Base-by-base conservation (phyloP, 2,329 filamentous ascomycete genomes). In the Neonectria faginata region DNA sequence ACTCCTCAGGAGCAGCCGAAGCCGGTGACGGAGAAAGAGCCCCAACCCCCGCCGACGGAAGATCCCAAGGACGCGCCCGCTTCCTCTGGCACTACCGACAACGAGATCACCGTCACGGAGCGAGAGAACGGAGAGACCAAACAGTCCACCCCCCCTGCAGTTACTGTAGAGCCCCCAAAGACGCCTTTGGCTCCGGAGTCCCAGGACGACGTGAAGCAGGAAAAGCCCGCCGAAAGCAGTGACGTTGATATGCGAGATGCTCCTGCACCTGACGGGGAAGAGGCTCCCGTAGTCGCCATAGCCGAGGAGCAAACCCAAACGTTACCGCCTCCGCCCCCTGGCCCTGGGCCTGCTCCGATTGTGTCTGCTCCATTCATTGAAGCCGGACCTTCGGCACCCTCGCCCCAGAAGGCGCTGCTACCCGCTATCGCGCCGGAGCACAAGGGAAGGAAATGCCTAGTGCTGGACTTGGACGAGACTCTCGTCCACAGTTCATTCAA, bases 401-500 rank as follows among this genome's bases (percentile, higher is more conserved):
- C 79, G 62, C 74, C 50, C 78, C 86, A 73, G 81, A 89, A 90
- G 74, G 93, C 87, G 81, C 84, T 99, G 39, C 82, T 99, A 59
- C 94, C 94, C n/a, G 90, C 94, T 1, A 87, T 95, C 70, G 85
- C 89, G 44, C 90, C 93, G 27, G 90, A 92, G 72, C 89, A 96
- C 73, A 89, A 91, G 79, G 93, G 94, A 29, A 91, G 92, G 76
- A 99, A 99, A 80, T 99, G 96, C 74, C 83, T 99, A 44, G 95
- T 99, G 18, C 86, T 99, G 50, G 96, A 99, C 82, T 83, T 99
- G 66, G 96, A 99, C 72, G 96, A 99, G 80, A 99, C 96, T 1
- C 82, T 99, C 57, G 96, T 99, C 25, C 96, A 99, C 82, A 98
- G 96, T 79, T 98, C 96, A 72, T 99, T 99, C 82, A 99, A 99